A percentile compares a stretch with the other conserved stretches of the same genome.
Conservation (phyloP, 768 basidiomycete genomes). For the Mycena metata region DNA sequence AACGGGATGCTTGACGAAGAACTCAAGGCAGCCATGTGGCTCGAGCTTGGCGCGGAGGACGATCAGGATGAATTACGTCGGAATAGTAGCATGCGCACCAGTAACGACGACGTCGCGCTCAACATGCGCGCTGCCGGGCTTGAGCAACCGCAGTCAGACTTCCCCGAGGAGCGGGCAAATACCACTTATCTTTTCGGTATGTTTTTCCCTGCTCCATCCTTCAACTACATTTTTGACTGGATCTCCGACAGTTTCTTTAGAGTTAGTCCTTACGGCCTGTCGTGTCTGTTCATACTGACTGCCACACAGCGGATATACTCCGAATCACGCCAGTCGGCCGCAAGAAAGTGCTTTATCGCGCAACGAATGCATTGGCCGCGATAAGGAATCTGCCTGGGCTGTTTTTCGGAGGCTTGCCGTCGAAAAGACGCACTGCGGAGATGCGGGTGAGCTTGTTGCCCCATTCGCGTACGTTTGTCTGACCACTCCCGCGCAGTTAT, state of each 20-base stretch:
- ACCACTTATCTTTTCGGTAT: constrained; percentile 36
- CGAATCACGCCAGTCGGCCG: constrained; percentile 24
- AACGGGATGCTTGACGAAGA: constrained; percentile 35
- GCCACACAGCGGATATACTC: constrained; percentile 25
- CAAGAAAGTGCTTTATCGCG: constrained; percentile 19
- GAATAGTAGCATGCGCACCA: constrained; percentile 21
- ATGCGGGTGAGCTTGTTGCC: constrained; percentile 27
- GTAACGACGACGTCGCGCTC: constrained; percentile 20
- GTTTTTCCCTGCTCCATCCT: background rate
- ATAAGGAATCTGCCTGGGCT: constrained; percentile 30
- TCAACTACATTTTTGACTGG: constrained; percentile 1
- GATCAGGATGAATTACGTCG: constrained; percentile 29
- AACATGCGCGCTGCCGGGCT: constrained; percentile 37
- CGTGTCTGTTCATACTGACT: background rate
- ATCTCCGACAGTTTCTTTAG: constrained; percentile 4
- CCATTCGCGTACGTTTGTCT: background rate
- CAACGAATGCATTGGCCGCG: constrained; percentile 32
- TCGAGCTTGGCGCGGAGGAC: constrained; percentile 44
- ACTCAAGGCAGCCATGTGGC: constrained; percentile 45
- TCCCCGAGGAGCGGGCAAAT: constrained; percentile 27
- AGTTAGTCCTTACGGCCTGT: background rate
- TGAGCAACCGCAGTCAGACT: constrained; percentile 26
- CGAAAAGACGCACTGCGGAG: constrained; percentile 36
- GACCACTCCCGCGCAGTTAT: constrained; percentile 23
- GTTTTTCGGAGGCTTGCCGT: constrained; percentile 33